Evolutionary conservation across 2,329 filamentous ascomycete genomes (phyloP).

Genomic region (Periconia sp.): DNA sequence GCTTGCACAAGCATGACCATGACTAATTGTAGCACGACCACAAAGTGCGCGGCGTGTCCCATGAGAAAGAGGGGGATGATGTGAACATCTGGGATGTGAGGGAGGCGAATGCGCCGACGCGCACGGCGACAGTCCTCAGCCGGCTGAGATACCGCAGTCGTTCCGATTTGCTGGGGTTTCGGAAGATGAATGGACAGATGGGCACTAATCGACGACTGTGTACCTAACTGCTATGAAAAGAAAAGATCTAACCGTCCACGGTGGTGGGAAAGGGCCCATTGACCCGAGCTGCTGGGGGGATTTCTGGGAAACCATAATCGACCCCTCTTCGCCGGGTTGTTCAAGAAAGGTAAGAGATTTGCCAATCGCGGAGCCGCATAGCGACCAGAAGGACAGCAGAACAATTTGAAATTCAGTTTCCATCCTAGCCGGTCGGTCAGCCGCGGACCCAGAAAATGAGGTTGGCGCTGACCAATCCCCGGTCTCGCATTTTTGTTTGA

Average conservation of each 20-base stretch:
- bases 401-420: background rate
- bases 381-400: background rate
- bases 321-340: conserved; percentile 6
- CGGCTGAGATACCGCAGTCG: conserved; percentile 15
- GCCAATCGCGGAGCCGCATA: conserved; percentile 1
- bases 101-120: conserved; percentile 7
- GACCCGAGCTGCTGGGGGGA: background rate
- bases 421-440: conserved; percentile 1
- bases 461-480: conserved; percentile 8
- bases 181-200: background rate
- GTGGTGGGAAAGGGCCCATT: conserved; percentile 12
- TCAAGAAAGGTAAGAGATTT: conserved; percentile 2
- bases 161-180: conserved; percentile 22
- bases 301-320: background rate
- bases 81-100: conserved; percentile 4
- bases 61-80: background rate
- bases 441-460: background rate
- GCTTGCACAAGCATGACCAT: conserved; percentile 17
- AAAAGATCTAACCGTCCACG: background rate
- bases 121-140: conserved; percentile 21
- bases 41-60: conserved; percentile 7
- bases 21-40: conserved; percentile 9
- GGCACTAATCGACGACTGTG: background rate
- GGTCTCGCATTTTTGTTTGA: conserved; percentile 12
- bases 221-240: background rate